Evolutionary conservation across 2,329 filamentous ascomycete genomes (phyloP), one percentile per base, ranked within the genome.

Genomic region (Scedosporium aurantiacum): DNA sequence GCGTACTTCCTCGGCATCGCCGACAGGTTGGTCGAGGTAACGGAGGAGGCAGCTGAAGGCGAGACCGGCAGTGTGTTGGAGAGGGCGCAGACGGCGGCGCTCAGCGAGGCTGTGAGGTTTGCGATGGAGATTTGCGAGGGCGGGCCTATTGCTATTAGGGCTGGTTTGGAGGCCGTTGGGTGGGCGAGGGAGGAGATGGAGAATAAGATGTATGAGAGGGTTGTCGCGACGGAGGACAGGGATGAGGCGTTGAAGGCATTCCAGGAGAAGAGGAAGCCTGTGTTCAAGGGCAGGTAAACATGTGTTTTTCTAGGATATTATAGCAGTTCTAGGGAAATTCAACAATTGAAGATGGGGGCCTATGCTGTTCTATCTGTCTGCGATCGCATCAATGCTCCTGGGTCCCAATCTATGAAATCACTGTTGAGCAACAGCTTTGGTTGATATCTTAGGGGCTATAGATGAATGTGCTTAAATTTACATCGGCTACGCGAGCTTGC

Each of bases 1-100:
- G 90, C 94, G 0, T 96, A 96, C 74, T 94, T 95, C 72, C 76
- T 97, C 18, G 94, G 94, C 1, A 79, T 99, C 40, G 92, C 90
- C 54, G 91, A 97, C 74, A 81, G 93, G n/a, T 75, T 97, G 32
- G 90, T 97, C 25, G 89, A 97, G 73, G 81, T 96, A 23, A 75
- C 83, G 23, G 82, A 83, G 5, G 80, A 84, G 66, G 70, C 72
- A 25, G 71, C 75, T 61, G 73, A 72, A n/a, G 77, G 76, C 4
- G 76, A 72, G 56, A 68, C 68, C 28, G 67, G 68, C 43, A 69
- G 69, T 27, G 68, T 88, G 59, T 77, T 86, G 60, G 76, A 77
- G 4, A 75, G 77, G 37, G 88, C 89, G 18, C 78, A 89, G 58
- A 82, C 82, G 65, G 83, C 83, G 67, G 90, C 89, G 8, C 75